Evolutionary conservation across 2,329 filamentous ascomycete genomes (phyloP), one percentile per base, ranked within the genome.

Genomic region (Paraphoma chrysanthemicola): DNA sequence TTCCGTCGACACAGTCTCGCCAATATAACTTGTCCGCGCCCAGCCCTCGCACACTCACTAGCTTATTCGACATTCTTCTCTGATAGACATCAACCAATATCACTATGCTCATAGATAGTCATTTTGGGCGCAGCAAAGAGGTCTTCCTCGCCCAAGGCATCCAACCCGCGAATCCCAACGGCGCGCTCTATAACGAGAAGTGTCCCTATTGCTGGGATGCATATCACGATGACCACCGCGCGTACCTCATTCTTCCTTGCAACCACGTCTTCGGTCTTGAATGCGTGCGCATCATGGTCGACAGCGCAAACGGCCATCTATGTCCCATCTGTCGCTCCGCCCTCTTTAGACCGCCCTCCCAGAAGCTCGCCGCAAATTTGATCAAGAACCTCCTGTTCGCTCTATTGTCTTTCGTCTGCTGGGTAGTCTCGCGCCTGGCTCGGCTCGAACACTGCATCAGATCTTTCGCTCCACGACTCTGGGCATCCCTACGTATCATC

Each of bases 101-200:
- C 23, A 23, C 23, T 23, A 23, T 23, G 23, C 23, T 23, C 23
- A 23, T 23, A 2, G 23, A 23, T 23, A 2, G 23, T 5, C 23
- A 23, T 23, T 23, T 23, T 23, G 23, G 23, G 23, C 23, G 23
- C 23, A 23, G 23, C 23, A 23, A 23, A 23, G 23, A 23, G 23
- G 23, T 23, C 23, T 38, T 42, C 39, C 12, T 42, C n/a, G 39
- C 39, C 8, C 39, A 16, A 14, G 4, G 39, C 10, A 16, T 42
- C n/a, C 39, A 42, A n/a, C 44, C 44, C 44, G 44, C 44, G 9
- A 47, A 47, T 12, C 44, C 44, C 6, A 47, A 47, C 44, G 44
- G 33, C 29, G 23, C 29, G 17, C 29, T 30, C 12, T 47, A 47
- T 29, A 47, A n/a, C 43, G 11, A 30, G 8, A 42, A n/a, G 16